Conservation (phyloP, 1,139 yeast species). For the Taphrina pruni region DNA sequence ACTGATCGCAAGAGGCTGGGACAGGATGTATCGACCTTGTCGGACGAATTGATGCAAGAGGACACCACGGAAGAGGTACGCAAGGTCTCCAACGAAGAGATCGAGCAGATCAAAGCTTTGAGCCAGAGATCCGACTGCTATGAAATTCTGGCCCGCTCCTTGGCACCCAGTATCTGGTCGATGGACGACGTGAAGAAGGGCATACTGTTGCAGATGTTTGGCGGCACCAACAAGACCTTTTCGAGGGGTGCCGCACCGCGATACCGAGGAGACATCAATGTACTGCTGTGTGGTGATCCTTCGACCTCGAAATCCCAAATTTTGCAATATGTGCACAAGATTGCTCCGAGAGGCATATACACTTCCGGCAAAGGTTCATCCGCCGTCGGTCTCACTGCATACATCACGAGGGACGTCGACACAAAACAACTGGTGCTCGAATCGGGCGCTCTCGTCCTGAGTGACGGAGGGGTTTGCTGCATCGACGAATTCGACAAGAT, state of each 20-base stretch:
- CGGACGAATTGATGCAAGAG: slow-evolving; percentile 61
- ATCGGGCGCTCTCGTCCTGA: slow-evolving; percentile 92
- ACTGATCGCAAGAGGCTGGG: slow-evolving; percentile 83
- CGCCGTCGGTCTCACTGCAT: slow-evolving; percentile 98
- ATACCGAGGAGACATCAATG: slow-evolving; percentile 93
- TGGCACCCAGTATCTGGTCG: slow-evolving; percentile 95
- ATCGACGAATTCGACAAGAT: slow-evolving; percentile 98
- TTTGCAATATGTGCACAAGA: slow-evolving; percentile 87
- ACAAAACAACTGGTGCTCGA: slow-evolving; percentile 91
- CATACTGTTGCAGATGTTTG: slow-evolving; percentile 85
- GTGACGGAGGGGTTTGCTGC: slow-evolving; percentile 99
- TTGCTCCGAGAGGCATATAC: slow-evolving; percentile 96
- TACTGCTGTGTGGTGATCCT: slow-evolving; percentile 95
- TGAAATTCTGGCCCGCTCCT: slow-evolving; percentile 84
- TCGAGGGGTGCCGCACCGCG: slow-evolving; percentile 80
- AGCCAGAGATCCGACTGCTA: slow-evolving; percentile 78
- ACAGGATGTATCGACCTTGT: slow-evolving; percentile 72
- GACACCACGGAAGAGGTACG: slow-evolving; percentile 66
- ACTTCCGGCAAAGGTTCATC: slow-evolving; percentile 99
- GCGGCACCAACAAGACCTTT: slow-evolving; percentile 91
- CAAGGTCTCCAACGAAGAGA: slow-evolving; percentile 70
- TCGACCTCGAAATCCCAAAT: slow-evolving; percentile 96
- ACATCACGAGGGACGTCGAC: slow-evolving; percentile 90
- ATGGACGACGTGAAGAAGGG: slow-evolving; percentile 97
- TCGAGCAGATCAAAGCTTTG: slow-evolving; percentile 65